These are phyloP conservation scores for Gamarada debralockiae DNA, from an alignment of 495 filamentous ascomycete genomes.

Conservation along the genomic window DNA sequence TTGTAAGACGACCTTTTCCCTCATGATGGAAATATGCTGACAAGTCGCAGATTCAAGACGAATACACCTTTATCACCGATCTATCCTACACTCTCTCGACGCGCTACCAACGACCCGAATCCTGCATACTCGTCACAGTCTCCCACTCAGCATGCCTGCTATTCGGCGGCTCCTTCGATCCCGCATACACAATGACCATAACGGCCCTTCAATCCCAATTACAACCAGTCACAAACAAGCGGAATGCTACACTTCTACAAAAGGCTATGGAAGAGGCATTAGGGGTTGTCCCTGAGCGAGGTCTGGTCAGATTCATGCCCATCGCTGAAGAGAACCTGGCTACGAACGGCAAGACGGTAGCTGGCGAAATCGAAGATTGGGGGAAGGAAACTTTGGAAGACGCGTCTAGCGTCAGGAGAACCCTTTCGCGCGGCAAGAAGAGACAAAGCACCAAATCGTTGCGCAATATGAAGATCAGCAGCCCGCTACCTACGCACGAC, in stretches of 20 bases:
- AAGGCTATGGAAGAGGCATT: constrained; percentile 63
- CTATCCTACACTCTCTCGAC: constrained; percentile 66
- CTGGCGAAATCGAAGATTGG: constrained; percentile 62
- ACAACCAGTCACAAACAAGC: constrained; percentile 73
- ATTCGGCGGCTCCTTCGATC: constrained; percentile 69
- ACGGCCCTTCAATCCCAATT: constrained; percentile 64
- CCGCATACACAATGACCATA: constrained; percentile 77
- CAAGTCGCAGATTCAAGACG: constrained; percentile 54
- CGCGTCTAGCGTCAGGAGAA: constrained; percentile 5
- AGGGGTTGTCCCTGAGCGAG: constrained; percentile 57
- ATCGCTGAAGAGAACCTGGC: constrained; percentile 68
- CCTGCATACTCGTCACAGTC: constrained; percentile 67
- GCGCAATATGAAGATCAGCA: constrained; percentile 4
- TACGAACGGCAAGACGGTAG: constrained; percentile 62
- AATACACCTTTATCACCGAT: constrained; percentile 65
- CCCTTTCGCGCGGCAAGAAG: constrained; percentile 15
- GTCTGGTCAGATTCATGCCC: constrained; percentile 67
- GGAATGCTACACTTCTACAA: constrained; percentile 74
- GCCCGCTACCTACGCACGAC: constrained; percentile 9
- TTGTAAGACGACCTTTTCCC: constrained; percentile 46
- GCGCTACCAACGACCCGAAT: constrained; percentile 68
- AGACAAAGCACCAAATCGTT: constrained; percentile 31
- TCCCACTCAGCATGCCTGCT: constrained; percentile 69
- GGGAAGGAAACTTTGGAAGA: constrained; percentile 39
- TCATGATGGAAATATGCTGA: neutral